Base-by-base conservation (phyloP, 2,329 filamentous ascomycete species). In the Alternaria postmessia region DNA sequence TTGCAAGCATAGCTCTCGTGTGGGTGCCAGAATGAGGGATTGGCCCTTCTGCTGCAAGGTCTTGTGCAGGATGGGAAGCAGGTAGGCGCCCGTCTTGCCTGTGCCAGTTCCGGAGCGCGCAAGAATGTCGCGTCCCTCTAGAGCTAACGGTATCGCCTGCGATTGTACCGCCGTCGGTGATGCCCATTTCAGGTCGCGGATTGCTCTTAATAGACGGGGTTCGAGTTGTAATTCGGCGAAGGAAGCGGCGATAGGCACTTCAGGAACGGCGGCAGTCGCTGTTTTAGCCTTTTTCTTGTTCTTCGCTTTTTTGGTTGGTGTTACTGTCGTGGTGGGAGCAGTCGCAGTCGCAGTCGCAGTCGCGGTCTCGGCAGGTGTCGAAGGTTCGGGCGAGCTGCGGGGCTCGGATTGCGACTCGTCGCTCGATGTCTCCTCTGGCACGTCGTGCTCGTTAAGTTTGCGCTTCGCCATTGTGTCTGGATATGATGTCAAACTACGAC, bases 31-130 rank as follows among this genome's bases (percentile, higher is more conserved):
- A 59, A 99, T 91, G 20, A 99, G 86, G n/a, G 89, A 89, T 3
- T 91, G 87, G 54, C 82, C 88, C 80, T 97, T 97, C 67, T 88
- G 87, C 75, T 90, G 91, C 57, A 99, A 81, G 63, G 97, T 91
- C 36, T 87, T 87, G 68, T 97, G 91, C 16, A 99, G 81, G n/a
- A 97, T 86, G 1, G 95, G 95, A 42, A 99, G 85, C 7, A 97
- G 83, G 76, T 98, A 98, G 51, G 95, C 94, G n/a, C 93, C 93
- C 11, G 95, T 99, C 84, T 99, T 99, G 68, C 95, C 95, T 4
- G 94, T 97, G 12, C 95, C 95, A 5, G 95, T 98, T 79, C 94
- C 96, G 38, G 94, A 93, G 74, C 94, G 93, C 55, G 93, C 94
- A 39, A 98, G 84, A 48, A 99, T 89, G 83, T 98, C 93, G 73